Base-by-base conservation (phyloP, 164 flowering plant genomes). In the Taxillus chinensis region DNA sequence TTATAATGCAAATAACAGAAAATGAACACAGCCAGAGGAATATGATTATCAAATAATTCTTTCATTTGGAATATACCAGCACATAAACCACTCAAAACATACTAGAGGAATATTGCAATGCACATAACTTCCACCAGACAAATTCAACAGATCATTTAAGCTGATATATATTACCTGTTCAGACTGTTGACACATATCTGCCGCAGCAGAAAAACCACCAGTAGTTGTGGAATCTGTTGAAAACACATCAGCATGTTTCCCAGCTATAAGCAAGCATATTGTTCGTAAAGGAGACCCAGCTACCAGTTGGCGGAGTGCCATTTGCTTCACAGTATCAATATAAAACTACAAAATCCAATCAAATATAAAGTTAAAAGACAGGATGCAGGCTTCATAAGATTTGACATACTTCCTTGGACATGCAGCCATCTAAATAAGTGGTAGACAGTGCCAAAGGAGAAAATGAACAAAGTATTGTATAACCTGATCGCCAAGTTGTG, bases 211-310 rank as follows among this genome's bases (percentile, higher is more conserved):
- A 60, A 64, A 50, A 63, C 64, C 69, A 60, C 51, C 64, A 66
- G 17, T 64, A 57, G 55, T 13, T 17, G 73, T 46, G 43, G 51
- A 64, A 45, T 74, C 80, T 14, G 68, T 50, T 16, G 92, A 75
- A 71, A 93, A 93, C n/a, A 89, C 99, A 48, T 91, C 97, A 9
- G 83, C 90, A 40, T 89, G 97, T 76, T 89, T 90, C 57, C 96
- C 93, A 17, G 97, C 96, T 70, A 91, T 84, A 49, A 93, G 74
- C 60, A 91, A 77, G 80, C 95, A 90, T 62, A 93, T 75, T 63
- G 99, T 93, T 62, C 97, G 79, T 76, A 93, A 70, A 64, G 97
- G 99, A 62, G 97, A 83, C 53, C 99, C 99, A 7, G 89, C 73
- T 65, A 82, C 74, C 57, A 93, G 77, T 75, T 89, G 96, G 40